Evolutionary conservation across 306 rosid genomes (phyloP).

Genomic region (Glycine latifolia): DNA sequence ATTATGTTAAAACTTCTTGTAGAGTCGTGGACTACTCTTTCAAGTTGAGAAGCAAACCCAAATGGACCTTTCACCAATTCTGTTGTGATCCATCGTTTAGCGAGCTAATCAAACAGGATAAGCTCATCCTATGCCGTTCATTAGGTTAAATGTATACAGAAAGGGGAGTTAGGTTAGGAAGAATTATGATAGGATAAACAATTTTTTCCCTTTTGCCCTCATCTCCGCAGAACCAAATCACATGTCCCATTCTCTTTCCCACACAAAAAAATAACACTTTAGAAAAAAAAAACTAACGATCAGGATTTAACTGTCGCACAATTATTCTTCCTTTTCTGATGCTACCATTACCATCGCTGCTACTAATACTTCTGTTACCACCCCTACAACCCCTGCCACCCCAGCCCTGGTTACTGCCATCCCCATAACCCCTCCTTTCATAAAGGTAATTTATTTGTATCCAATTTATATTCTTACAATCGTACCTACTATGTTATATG

Average conservation of each 20-base stretch:
- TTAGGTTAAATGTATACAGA: not conserved
- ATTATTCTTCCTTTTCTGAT: not conserved
- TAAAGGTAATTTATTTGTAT: not conserved
- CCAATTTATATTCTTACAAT: not conserved
- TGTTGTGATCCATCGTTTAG: not conserved
- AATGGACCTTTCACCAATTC: not conserved
- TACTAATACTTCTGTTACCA: not conserved
- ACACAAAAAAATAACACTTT: no score
- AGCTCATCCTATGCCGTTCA: not conserved
- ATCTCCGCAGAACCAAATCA: no score
- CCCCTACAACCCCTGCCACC: not conserved
- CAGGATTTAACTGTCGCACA: no score
- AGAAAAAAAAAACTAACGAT: no score
- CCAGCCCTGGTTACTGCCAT: not conserved
- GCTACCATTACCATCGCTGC: no score
- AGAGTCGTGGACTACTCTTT: not conserved
- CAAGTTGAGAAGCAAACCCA: not conserved
- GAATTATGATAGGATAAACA: not conserved
- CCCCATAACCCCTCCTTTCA: not conserved
- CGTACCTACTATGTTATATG: not conserved
- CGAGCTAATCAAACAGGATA: not conserved
- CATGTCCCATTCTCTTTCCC: no score
- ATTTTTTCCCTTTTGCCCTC: no score
- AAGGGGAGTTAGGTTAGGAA: not conserved
- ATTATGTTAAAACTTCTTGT: not conserved